A percentile compares a stretch with the other conserved stretches of the same genome.
These are phyloP conservation scores for Pascua sp. DNA, from an alignment of 1,284 basidiomycete genomes.

Conservation along the genomic window DNA sequence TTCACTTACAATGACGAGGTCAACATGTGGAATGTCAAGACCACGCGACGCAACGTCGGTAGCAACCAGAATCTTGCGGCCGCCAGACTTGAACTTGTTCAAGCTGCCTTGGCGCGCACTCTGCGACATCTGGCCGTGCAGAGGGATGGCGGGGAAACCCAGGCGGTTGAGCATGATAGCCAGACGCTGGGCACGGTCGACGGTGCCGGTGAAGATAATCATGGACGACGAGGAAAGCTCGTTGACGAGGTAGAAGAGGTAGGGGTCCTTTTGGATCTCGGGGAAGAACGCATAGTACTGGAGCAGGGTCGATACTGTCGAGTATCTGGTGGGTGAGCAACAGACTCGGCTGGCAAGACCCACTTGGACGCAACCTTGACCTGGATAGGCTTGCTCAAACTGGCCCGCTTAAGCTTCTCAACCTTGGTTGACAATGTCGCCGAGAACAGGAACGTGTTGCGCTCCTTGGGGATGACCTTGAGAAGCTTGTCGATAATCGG, in stretches of 20 bases:
- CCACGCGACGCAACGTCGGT: constrained; percentile 95
- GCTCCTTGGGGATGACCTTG: constrained; percentile 89
- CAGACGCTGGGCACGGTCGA: constrained; percentile 86
- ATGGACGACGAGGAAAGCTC: constrained; percentile 87
- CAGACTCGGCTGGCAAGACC: constrained; percentile 33
- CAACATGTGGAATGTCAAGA: constrained; percentile 93
- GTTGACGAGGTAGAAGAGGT: constrained; percentile 86
- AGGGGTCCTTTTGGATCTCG: constrained; percentile 85
- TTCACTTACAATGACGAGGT: constrained; percentile 69
- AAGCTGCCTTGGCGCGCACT: constrained; percentile 91
- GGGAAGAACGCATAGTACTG: constrained; percentile 97
- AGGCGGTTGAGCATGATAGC: constrained; percentile 85
- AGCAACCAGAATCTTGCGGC: constrained; percentile 96
- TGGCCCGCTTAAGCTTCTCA: constrained; percentile 94
- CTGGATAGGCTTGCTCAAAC: constrained; percentile 87
- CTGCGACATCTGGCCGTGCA: constrained; percentile 94
- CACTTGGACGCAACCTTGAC: constrained; percentile 92
- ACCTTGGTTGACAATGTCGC: constrained; percentile 99
- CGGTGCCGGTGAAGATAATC: constrained; percentile 94
- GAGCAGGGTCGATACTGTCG: constrained; percentile 89
- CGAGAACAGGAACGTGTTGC: constrained; percentile 94
- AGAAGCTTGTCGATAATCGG: constrained; percentile 96
- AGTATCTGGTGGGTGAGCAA: constrained; percentile 63
- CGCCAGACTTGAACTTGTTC: constrained; percentile 92
- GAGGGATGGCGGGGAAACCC: constrained; percentile 90